Conservation (phyloP, 805 yeast species). For the Metschnikowia proteae region DNA sequence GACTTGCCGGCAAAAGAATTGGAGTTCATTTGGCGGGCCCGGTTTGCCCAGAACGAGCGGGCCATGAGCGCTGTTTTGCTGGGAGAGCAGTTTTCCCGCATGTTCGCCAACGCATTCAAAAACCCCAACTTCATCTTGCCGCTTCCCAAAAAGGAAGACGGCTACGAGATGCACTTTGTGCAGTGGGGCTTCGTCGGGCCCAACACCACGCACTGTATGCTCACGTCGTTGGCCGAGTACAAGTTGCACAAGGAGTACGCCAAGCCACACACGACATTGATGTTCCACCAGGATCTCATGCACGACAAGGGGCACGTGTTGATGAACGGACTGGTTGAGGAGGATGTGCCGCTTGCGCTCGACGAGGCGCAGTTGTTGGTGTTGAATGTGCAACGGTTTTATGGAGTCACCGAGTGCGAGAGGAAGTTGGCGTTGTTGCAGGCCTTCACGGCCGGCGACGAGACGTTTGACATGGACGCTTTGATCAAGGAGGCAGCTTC, state of each 20-base stretch:
- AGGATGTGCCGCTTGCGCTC: conserved; percentile 59
- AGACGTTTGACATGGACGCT: conserved; percentile 60
- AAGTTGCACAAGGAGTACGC: conserved; percentile 89
- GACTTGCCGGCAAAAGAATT: conserved; percentile 59
- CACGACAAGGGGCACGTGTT: conserved; percentile 60
- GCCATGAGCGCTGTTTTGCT: conserved; percentile 64
- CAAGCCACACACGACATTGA: conserved; percentile 88
- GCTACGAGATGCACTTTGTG: conserved; percentile 80
- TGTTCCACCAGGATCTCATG: conserved; percentile 77
- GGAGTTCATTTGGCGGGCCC: conserved; percentile 83
- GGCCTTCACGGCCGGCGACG: conserved; percentile 67
- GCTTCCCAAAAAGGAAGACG: conserved; percentile 59
- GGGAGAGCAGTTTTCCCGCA: conserved; percentile 53
- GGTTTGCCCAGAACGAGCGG: conserved; percentile 61
- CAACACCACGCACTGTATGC: conserved; percentile 78
- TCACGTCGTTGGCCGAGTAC: conserved; percentile 88
- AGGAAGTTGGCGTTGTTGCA: conserved; percentile 56
- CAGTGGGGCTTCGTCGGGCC: conserved; percentile 93
- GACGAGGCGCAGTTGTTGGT: conserved; percentile 77
- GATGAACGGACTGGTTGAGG: conserved; percentile 83
- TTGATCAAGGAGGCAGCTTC: conserved; percentile 73
- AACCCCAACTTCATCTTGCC: conserved; percentile 90
- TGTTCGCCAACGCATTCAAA: conserved; percentile 61
- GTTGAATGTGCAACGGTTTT: conserved; percentile 75
- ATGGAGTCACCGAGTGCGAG: conserved; percentile 55